phyloP scores from a whole-genome alignment of 2,329 filamentous ascomycete genomes.

The Colletotrichum scovillei region DNA sequence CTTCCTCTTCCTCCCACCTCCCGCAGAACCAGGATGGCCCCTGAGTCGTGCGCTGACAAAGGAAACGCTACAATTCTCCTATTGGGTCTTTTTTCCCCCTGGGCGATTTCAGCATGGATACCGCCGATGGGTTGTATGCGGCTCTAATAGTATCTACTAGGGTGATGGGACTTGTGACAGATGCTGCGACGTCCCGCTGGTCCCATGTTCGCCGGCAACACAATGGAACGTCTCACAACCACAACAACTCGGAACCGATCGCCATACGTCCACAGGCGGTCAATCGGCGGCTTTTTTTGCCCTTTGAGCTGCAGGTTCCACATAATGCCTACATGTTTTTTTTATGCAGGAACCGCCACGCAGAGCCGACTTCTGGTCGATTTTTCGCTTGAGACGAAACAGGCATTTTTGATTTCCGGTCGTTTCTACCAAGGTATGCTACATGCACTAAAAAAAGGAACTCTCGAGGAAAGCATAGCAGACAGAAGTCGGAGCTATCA shows the following conservation, averaged over 20 bases:
- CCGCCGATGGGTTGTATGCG: slow-evolving; percentile 3
- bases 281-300: neutral
- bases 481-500: too few relatives aligned
- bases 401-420: neutral
- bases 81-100: neutral
- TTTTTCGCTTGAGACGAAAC: neutral
- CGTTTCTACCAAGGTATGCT: neutral
- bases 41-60: neutral
- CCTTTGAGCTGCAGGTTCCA: neutral
- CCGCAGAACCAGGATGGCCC: slow-evolving; percentile 5
- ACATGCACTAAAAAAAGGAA: neutral
- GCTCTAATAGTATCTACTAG: slow-evolving; percentile 8
- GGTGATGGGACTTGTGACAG: slow-evolving; percentile 21
- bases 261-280: neutral
- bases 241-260: slow-evolving; percentile 5
- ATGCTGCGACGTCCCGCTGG: slow-evolving; percentile 29
- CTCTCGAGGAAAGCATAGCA: neutral
- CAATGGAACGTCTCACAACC: neutral
- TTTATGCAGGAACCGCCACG: neutral
- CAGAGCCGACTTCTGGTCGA: neutral
- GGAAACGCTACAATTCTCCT: slow-evolving; percentile 20
- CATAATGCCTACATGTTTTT: neutral
- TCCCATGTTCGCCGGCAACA: slow-evolving; percentile 8
- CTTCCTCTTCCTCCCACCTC: neutral
- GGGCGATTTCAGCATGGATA: neutral